These are phyloP conservation scores for Lactuca saligna DNA, from an alignment of 129 eudicot species.

Conservation along the genomic window DNA sequence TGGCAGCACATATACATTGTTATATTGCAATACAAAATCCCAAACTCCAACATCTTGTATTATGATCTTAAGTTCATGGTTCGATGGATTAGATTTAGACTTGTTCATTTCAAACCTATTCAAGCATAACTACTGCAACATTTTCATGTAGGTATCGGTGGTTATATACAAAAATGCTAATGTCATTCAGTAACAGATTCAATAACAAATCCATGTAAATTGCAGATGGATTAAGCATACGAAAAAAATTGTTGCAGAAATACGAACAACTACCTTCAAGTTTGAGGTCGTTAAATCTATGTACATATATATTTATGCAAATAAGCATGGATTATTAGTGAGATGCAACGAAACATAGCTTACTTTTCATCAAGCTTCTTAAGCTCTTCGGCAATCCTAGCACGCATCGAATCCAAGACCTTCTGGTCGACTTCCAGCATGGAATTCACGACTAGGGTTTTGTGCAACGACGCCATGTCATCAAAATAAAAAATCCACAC, in stretches of 20 bases:
- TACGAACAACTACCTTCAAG: slow-evolving; percentile 2
- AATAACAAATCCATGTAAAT: neutral
- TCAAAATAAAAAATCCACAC: slow-evolving; percentile 2
- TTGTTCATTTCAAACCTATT: slow-evolving; percentile 9
- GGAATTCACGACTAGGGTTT: slow-evolving; percentile 55
- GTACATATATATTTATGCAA: neutral
- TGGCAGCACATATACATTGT: neutral
- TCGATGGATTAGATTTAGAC: neutral
- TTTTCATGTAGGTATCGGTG: too few relatives aligned
- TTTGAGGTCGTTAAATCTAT: too few relatives aligned
- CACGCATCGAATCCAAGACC: slow-evolving; percentile 68
- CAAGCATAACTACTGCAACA: slow-evolving; percentile 7
- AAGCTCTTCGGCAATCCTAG: slow-evolving; percentile 59
- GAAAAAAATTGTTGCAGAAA: neutral
- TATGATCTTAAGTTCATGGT: neutral
- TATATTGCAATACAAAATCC: neutral
- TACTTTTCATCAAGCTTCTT: too few relatives aligned
- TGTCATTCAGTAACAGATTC: neutral
- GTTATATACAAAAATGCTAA: neutral
- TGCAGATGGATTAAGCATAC: neutral
- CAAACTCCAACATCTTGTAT: too few relatives aligned
- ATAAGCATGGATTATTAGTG: neutral
- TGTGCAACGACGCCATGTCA: slow-evolving; percentile 89
- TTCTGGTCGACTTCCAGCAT: slow-evolving; percentile 76
- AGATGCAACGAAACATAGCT: slow-evolving; percentile 22